phyloP scores from a whole-genome alignment of 495 filamentous ascomycete genomes.

The Parmelia sp. region DNA sequence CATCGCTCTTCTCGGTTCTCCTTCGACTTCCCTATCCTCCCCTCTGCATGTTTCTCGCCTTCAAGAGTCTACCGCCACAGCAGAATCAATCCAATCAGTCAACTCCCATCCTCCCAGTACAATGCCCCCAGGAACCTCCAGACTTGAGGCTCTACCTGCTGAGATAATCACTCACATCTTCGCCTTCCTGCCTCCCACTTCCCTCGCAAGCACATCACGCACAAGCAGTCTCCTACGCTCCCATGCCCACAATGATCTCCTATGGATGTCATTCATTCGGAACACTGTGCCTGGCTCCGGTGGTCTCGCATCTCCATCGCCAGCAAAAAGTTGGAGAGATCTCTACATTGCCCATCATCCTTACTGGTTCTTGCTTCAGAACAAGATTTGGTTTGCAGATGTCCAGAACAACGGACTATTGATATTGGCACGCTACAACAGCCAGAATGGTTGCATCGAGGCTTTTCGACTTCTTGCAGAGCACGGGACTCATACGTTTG shows the following conservation, averaged over 20 bases:
- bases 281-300: slow-evolving; percentile 48
- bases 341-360: slow-evolving; percentile 70
- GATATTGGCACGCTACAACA: slow-evolving; percentile 66
- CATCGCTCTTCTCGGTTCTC: slow-evolving; percentile 10
- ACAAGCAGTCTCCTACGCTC: slow-evolving; percentile 50
- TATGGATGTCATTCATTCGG: slow-evolving; percentile 60
- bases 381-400: slow-evolving; percentile 85
- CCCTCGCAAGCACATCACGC: slow-evolving; percentile 47
- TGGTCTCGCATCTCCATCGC: slow-evolving; percentile 41
- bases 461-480: slow-evolving; percentile 70
- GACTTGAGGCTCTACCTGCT: slow-evolving; percentile 44
- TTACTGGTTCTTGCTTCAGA: slow-evolving; percentile 73
- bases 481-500: slow-evolving; percentile 43
- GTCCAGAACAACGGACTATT: slow-evolving; percentile 49
- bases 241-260: slow-evolving; percentile 48
- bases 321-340: slow-evolving; percentile 55
- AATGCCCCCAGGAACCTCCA: not conserved
- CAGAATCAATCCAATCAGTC: not conserved
- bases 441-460: slow-evolving; percentile 66
- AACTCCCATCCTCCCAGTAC: not conserved
- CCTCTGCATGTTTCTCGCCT: not conserved
- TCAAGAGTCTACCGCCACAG: not conserved
- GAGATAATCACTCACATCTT: slow-evolving; percentile 60
- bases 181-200: slow-evolving; percentile 50
- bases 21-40: slow-evolving; percentile 12